Evolutionary conservation across 31 red algal genomes (phyloP).

Genomic region (Porphyra umbilicalis): DNA sequence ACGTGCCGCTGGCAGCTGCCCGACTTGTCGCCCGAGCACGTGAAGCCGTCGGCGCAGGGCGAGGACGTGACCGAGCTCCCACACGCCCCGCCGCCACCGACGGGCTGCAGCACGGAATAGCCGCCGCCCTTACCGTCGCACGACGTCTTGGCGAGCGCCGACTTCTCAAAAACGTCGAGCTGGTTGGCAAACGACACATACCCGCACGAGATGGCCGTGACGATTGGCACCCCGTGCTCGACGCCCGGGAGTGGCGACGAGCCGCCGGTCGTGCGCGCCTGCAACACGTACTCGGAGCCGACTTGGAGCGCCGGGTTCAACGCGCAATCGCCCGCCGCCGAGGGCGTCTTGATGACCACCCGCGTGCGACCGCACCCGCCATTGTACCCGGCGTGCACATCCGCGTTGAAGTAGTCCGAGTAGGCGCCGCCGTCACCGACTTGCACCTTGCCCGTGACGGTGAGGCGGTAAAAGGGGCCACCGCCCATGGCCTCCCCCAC

Average conservation of each 20-base stretch:
- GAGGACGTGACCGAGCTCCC: not conserved
- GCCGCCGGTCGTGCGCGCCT: not conserved
- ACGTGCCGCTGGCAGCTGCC: not conserved
- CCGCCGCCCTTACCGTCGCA: not conserved
- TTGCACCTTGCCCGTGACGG: not conserved
- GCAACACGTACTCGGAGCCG: not conserved
- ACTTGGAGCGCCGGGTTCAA: not conserved
- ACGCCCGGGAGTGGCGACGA: not conserved
- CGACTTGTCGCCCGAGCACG: not conserved
- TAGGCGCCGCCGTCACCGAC: not conserved
- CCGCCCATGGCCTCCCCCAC: not conserved
- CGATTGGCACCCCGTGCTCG: not conserved
- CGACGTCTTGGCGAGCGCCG: not conserved
- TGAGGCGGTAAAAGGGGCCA: not conserved
- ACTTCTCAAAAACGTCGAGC: not conserved
- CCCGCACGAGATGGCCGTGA: not conserved
- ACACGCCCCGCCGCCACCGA: not conserved
- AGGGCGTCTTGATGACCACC: not conserved
- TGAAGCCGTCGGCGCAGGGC: not conserved
- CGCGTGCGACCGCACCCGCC: not conserved
- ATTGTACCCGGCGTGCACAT: not conserved
- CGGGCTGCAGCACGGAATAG: not conserved
- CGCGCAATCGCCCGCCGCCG: not conserved
- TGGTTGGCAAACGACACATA: not conserved
- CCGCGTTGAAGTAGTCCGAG: not conserved